A percentile compares a stretch with the other conserved stretches of the same genome.
Conservation (phyloP, 495 filamentous ascomycete species). For the Daldinia decipiens region DNA sequence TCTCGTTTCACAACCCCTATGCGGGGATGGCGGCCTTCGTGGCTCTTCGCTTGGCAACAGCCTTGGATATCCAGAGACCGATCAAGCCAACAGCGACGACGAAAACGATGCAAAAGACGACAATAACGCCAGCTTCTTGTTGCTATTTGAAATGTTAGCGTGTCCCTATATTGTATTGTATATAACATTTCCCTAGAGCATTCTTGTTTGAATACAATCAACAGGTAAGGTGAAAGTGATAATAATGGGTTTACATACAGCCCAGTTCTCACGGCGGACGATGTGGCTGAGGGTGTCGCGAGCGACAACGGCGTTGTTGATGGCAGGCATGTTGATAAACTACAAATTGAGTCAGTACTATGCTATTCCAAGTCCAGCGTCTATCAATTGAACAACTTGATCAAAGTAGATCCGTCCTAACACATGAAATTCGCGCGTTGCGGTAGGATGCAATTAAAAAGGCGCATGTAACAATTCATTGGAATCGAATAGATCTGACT, state of each 20-base stretch:
- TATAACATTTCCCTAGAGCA: neutral
- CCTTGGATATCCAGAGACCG: conserved; percentile 58
- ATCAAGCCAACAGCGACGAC: conserved; percentile 61
- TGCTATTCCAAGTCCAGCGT: neutral
- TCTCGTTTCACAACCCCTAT: conserved; percentile 29
- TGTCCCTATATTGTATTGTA: neutral
- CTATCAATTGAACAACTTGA: conserved; percentile 11
- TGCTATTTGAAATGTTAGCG: conserved; percentile 36
- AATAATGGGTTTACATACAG: conserved; percentile 29
- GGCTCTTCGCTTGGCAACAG: conserved; percentile 52
- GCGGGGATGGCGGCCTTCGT: conserved; percentile 43
- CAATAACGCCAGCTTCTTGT: conserved; percentile 64
- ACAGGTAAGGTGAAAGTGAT: neutral
- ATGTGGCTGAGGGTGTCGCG: conserved; percentile 58
- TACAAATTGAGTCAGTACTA: conserved; percentile 35
- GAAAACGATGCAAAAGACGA: conserved; percentile 69
- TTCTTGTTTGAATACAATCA: neutral
- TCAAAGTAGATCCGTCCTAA: neutral
- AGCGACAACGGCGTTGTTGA: conserved; percentile 58
- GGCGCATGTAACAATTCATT: conserved; percentile 25
- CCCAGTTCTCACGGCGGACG: conserved; percentile 62
- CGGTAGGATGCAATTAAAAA: conserved; percentile 22
- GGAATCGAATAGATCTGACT: neutral
- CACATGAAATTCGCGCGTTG: conserved; percentile 1
- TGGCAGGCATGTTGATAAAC: conserved; percentile 56